Conservation (phyloP, 305 asterid species). For the Plantago coronopus region DNA sequence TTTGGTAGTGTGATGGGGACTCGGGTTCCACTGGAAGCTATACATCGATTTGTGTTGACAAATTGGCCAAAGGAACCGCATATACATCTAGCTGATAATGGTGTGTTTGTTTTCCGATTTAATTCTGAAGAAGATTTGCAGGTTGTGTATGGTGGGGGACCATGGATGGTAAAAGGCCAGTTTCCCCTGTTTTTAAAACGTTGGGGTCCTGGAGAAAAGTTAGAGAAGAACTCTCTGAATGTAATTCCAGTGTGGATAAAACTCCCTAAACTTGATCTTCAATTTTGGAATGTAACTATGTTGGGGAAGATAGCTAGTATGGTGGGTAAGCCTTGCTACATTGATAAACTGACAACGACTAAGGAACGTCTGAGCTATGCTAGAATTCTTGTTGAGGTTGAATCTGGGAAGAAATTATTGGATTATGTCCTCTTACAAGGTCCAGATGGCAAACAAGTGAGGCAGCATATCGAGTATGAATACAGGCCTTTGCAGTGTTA, state of each 20-base stretch:
- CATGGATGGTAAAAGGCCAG: too few species aligned
- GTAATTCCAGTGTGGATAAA: neutral
- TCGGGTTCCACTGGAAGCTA: too few species aligned
- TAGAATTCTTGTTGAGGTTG: neutral
- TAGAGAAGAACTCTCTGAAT: neutral
- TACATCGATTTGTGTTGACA: too few species aligned
- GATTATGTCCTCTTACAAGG: neutral
- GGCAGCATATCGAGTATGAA: neutral
- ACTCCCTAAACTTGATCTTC: neutral
- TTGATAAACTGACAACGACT: neutral
- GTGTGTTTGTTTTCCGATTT: too few species aligned
- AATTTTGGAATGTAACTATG: neutral
- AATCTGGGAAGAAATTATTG: neutral
- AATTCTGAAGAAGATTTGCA: too few species aligned
- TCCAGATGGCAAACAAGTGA: neutral
- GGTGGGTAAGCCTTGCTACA: neutral
- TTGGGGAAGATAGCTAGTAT: neutral
- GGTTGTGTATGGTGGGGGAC: too few species aligned
- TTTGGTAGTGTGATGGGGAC: too few species aligned
- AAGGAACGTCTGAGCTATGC: neutral
- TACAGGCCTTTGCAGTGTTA: neutral
- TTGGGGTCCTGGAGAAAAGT: neutral
- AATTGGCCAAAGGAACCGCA: too few species aligned
- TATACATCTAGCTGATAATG: too few species aligned
- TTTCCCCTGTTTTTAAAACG: too few species aligned